Conservation (phyloP, 305 asterid genomes). For the Ilex paraguariensis region DNA sequence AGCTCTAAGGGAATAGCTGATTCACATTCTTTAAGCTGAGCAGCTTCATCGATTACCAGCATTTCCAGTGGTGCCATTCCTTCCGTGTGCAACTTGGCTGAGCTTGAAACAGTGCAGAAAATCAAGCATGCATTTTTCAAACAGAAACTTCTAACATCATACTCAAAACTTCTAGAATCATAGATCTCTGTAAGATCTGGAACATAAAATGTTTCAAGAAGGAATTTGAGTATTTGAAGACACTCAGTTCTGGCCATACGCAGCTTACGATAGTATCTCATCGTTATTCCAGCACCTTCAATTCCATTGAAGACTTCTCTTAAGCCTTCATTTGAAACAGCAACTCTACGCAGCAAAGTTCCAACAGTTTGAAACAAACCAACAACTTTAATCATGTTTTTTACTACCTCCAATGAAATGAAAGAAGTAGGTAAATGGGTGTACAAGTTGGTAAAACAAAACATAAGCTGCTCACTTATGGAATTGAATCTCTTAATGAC, state of each 20-base stretch:
- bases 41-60: slow-evolving; percentile 3
- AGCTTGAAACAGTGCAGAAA: slow-evolving; percentile 3
- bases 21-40: neutral
- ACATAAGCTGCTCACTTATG: slow-evolving; percentile 1
- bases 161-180: neutral
- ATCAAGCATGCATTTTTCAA: neutral
- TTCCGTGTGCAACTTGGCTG: neutral
- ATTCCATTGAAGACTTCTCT: neutral
- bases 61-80: neutral
- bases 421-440: slow-evolving; percentile 13
- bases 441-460: slow-evolving; percentile 10
- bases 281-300: neutral
- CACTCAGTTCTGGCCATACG: neutral
- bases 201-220: neutral
- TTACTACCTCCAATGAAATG: slow-evolving; percentile 4
- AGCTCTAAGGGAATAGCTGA: neutral
- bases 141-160: neutral
- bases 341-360: neutral
- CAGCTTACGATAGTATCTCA: neutral
- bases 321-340: neutral
- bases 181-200: neutral
- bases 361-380: slow-evolving; percentile 8
- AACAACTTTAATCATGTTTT: slow-evolving; percentile 5
- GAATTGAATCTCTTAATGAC: slow-evolving; percentile 1
- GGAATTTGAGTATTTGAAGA: neutral